Base-by-base conservation (phyloP, 2,329 filamentous ascomycete genomes). In the Pseudopithomyces chartarum region DNA sequence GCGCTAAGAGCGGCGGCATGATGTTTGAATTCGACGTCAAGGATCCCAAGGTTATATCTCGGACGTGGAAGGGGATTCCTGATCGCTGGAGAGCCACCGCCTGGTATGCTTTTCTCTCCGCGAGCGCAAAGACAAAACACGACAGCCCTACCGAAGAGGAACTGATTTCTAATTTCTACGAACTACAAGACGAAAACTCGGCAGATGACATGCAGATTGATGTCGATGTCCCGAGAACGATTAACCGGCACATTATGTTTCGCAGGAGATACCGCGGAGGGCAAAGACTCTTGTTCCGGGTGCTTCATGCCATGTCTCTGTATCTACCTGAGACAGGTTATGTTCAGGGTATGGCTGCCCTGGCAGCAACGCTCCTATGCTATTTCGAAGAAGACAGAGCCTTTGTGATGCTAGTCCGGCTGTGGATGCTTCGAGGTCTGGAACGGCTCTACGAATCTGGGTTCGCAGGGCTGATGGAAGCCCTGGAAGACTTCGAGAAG, bases 231-330 rank as follows among this genome's bases (percentile, higher is more conserved):
- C 95, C 95, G 0, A 85, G 95, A 52, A 98, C 95, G 4, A 96
- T 99, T 74, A 96, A 87, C 74, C 87, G 90, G 60, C 95, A 99
- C 77, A 94, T 99, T 75, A 97, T 99, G 94, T 99, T 99, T 73
- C 87, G 95, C 44, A 85, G 87, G 61, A 85, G 95, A 49, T 99
- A 99, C 77, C 87, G 92, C 22, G 95, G 95, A 58, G 95, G 94
- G 19, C 94, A 99, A 76, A 86, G 95, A 42, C 80, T 98, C 13
- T 81, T 99, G 2, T 99, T 99, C 77, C 87, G 95, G 49, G 92
- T 98, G 2, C 83, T 99, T 26, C 95, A 98, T 73, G 90, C 91
- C 43, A 86, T 98, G 72, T 94, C 92, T 17, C 84, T 99, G 11
- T 96, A 97, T 74, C 94, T 94, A 62, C 91, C 92, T 0, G 89